Conservation (phyloP, 441 rosid species). For the Eruca vesicaria region DNA sequence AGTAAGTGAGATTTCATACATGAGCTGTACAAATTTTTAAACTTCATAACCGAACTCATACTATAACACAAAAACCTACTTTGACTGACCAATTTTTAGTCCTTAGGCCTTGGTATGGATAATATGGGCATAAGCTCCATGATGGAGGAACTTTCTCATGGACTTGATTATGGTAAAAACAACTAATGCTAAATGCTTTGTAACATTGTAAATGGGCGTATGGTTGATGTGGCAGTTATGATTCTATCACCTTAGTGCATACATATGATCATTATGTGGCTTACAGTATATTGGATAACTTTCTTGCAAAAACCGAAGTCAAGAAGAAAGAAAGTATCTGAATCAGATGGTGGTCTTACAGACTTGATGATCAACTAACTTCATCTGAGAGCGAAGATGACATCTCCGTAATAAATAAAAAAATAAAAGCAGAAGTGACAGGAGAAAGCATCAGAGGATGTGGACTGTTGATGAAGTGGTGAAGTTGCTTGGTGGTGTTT, state of each 20-base stretch:
- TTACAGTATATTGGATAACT: not conserved
- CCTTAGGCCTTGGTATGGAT: constrained; percentile 48
- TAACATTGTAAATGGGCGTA: not conserved
- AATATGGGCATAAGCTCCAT: constrained; percentile 44
- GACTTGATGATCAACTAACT: constrained; percentile 43
- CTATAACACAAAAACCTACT: not conserved
- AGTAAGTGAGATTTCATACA: not conserved
- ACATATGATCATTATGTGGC: too few relatives aligned
- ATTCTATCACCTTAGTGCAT: not conserved
- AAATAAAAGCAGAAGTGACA: constrained; percentile 46
- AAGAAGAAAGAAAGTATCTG: constrained; percentile 51
- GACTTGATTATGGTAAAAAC: constrained; percentile 42
- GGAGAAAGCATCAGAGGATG: constrained; percentile 87
- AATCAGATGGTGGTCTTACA: constrained; percentile 35
- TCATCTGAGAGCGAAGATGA: constrained; percentile 64
- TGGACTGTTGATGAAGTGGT: constrained; percentile 83
- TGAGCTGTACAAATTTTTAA: not conserved
- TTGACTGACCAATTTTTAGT: not conserved
- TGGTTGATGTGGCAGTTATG: not conserved
- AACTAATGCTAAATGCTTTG: constrained; percentile 6
- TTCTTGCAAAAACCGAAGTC: constrained; percentile 56
- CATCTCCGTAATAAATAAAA: constrained; percentile 32
- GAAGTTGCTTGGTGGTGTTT: constrained; percentile 80
- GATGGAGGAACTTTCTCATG: constrained; percentile 45
- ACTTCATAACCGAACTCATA: not conserved